Conservation (phyloP, 331 rosid species). For the Stylosanthes scabra region DNA sequence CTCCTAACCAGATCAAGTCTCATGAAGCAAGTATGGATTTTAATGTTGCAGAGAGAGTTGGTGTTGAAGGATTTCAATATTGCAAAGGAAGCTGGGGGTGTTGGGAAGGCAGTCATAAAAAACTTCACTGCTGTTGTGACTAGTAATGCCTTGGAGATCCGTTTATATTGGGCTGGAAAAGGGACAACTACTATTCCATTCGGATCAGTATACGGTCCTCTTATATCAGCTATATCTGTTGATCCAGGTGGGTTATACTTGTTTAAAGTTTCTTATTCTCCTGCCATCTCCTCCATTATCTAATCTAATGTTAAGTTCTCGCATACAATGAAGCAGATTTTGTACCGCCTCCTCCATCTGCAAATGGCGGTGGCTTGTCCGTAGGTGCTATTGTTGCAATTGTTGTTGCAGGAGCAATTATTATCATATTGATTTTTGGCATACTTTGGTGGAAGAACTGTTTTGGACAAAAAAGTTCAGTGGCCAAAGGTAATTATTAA, state of each 20-base stretch:
- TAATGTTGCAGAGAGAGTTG: slow-evolving; percentile 47
- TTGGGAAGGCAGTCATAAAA: slow-evolving; percentile 35
- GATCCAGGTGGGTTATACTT: slow-evolving; percentile 47
- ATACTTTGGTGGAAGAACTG: slow-evolving; percentile 55
- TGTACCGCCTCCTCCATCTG: slow-evolving; percentile 27
- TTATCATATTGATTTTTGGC: slow-evolving; percentile 39
- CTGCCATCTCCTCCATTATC: neutral
- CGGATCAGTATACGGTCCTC: slow-evolving; percentile 68
- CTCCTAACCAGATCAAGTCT: neutral
- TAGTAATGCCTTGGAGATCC: neutral
- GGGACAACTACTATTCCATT: slow-evolving; percentile 54
- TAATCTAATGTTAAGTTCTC: neutral
- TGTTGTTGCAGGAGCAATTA: slow-evolving; percentile 45
- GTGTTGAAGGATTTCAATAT: slow-evolving; percentile 61
- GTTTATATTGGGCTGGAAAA: neutral
- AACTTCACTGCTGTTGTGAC: slow-evolving; percentile 38
- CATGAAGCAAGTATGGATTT: slow-evolving; percentile 20
- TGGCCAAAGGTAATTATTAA: slow-evolving; percentile 50
- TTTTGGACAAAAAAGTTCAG: slow-evolving; percentile 37
- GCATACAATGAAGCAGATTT: slow-evolving; percentile 30
- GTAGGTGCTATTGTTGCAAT: slow-evolving; percentile 49
- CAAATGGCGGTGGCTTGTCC: slow-evolving; percentile 41
- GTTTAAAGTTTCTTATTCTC: neutral
- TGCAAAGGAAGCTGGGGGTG: slow-evolving; percentile 54
- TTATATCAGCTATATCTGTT: slow-evolving; percentile 67